Conservation (phyloP, 805 yeast genomes). For the Lipomyces spencermartinsiae region DNA sequence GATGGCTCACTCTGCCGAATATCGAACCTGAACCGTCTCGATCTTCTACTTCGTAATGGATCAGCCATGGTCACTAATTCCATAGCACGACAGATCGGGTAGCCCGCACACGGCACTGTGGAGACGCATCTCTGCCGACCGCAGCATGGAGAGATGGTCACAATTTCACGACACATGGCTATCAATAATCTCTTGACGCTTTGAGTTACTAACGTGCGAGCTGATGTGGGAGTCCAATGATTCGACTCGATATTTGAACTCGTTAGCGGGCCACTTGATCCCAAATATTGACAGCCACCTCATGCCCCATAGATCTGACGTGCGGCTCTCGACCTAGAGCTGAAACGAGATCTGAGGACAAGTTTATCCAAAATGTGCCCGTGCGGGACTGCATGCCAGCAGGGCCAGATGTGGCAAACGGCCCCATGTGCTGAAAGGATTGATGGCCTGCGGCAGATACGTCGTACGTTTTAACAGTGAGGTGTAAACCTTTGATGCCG, state of each 20-base stretch:
- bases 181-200: not conserved
- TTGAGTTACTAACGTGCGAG: not conserved
- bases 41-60: not conserved
- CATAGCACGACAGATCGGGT: constrained; percentile 20
- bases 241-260: not conserved
- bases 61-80: constrained; percentile 13
- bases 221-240: not conserved
- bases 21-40: not conserved
- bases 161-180: constrained; percentile 22
- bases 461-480: not conserved
- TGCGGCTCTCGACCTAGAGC: not conserved
- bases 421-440: not conserved
- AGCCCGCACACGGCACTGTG: constrained; percentile 20
- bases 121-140: constrained; percentile 16
- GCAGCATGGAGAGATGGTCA: constrained; percentile 12
- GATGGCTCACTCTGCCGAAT: not conserved
- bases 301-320: not conserved
- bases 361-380: not conserved
- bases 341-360: not conserved
- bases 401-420: not conserved
- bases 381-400: not conserved
- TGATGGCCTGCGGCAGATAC: too few relatives aligned
- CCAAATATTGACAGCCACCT: not conserved
- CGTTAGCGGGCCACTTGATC: not conserved
- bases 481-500: not conserved